Evolutionary conservation across 345 rosid genomes (phyloP), one percentile per base, ranked within the genome.

Genomic region (Moringa oleifera): DNA sequence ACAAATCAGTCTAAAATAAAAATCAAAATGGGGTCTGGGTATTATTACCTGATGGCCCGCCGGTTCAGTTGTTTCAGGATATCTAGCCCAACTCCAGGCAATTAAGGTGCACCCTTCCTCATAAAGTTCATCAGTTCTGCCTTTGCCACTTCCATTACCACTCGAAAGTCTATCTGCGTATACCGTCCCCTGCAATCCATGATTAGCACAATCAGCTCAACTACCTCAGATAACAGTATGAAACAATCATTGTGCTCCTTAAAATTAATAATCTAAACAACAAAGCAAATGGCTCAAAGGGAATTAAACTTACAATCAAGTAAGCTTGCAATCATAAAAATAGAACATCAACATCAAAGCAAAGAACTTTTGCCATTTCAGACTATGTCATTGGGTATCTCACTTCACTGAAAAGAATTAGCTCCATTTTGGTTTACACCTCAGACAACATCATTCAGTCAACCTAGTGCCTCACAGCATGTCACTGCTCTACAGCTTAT

Each of bases 71-170:
- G 17, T 15, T 15, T 4, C 47, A 41, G 16, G 17, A 41, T 41
- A 41, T 41, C 2, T 1, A 4, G 47, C 17, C 47, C 16, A 16
- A 7, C 12, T 51, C 50, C 63, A 4, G 24, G 66, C 54, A 46
- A 57, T 67, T 75, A 76, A 28, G 57, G 56, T 15, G 57, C 70
- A 36, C 77, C 80, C 68, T 77, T 82, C 51, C 88, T 80, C 0
- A 62, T 82, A 69, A 53, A 64, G 52, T 71, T 85, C 69, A 83
- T 51, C 41, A 90, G 82, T 73, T 90, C 98, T 55, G 77, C 70
- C 80, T 80, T 83, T 13, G 97, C 98, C 17, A 94, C 96, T 67
- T 90, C 89, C 84, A 88, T 88, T 60, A 93, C 61, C 23, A 66
- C 84, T 57, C 81, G 73, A 71, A 93, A 90, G 55, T 88, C 96